Evolutionary conservation across 805 yeast species (phyloP).

Genomic region (Ogataea trehaloabstinens): DNA sequence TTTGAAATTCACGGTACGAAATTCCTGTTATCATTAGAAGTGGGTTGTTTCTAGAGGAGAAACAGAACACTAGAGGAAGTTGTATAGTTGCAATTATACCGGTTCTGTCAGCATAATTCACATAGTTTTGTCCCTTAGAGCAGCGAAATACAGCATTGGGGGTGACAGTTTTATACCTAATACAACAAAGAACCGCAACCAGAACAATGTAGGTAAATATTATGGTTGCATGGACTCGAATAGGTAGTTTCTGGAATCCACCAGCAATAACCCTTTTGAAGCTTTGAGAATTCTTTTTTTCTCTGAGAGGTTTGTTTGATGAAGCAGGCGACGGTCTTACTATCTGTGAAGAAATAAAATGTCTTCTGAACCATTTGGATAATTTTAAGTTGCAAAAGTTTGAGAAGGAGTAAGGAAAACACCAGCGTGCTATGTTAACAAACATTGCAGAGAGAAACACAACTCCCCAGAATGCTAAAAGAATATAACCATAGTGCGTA

Average conservation of each 20-base stretch:
- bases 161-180: conserved; percentile 24
- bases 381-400: conserved; percentile 19
- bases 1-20: conserved; percentile 35
- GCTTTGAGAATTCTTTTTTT: background rate
- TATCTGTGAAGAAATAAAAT: conserved; percentile 33
- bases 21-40: conserved; percentile 32
- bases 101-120: conserved; percentile 42
- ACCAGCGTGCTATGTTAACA: conserved; percentile 34
- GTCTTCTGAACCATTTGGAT: conserved; percentile 31
- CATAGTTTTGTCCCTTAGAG: conserved; percentile 27
- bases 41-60: conserved; percentile 36
- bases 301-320: conserved; percentile 2
- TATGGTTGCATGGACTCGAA: conserved; percentile 32
- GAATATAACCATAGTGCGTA: conserved; percentile 28
- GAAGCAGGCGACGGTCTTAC: conserved; percentile 20
- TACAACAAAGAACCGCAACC: conserved; percentile 27
- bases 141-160: conserved; percentile 34
- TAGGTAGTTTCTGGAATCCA: conserved; percentile 28
- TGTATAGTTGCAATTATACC: conserved; percentile 44
- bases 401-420: conserved; percentile 30
- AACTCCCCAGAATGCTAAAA: conserved; percentile 34
- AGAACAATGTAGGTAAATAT: conserved; percentile 27
- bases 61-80: conserved; percentile 34
- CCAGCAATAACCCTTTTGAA: conserved; percentile 6
- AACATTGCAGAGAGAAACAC: conserved; percentile 25